Conservation (phyloP, 495 filamentous ascomycete genomes). For the Aspergillus nanangensis region DNA sequence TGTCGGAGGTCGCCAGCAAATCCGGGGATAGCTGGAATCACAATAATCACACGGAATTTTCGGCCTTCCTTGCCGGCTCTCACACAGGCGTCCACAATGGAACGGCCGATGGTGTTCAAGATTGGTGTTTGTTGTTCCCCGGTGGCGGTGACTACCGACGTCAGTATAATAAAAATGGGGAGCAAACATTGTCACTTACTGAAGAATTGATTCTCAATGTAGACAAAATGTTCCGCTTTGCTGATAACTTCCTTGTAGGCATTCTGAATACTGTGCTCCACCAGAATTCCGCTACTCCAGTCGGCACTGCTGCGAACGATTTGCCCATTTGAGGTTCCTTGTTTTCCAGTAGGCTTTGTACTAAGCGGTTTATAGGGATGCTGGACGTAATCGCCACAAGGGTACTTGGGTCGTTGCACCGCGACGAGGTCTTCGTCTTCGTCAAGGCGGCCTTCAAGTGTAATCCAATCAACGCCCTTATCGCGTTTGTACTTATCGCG, state of each 20-base stretch:
- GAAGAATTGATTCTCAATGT: conserved; percentile 99
- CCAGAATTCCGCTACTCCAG: conserved; percentile 92
- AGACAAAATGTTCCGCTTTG: conserved; percentile 84
- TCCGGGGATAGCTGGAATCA: conserved; percentile 88
- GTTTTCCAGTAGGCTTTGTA: conserved; percentile 46
- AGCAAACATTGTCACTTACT: conserved; percentile 31
- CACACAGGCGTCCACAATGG: conserved; percentile 88
- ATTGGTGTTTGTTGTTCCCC: conserved; percentile 81
- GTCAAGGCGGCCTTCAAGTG: conserved; percentile 72
- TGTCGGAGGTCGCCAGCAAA: conserved; percentile 89
- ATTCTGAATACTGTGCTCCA: conserved; percentile 88
- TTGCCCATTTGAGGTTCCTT: conserved; percentile 77
- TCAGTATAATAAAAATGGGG: conserved; percentile 13
- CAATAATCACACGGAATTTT: conserved; percentile 85
- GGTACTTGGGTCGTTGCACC: conserved; percentile 80
- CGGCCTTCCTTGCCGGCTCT: conserved; percentile 75
- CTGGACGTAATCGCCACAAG: conserved; percentile 78
- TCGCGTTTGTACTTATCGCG: conserved; percentile 96
- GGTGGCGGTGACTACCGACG: conserved; percentile 70
- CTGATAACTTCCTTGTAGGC: conserved; percentile 83
- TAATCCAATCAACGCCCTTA: conserved; percentile 73
- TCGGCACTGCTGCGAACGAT: conserved; percentile 82
- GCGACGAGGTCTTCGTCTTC: conserved; percentile 78
- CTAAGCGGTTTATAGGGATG: conserved; percentile 69
- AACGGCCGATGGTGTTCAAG: conserved; percentile 77